These are phyloP conservation scores for Penicillium cataractarum DNA, from an alignment of 495 filamentous ascomycete genomes.

Conservation along the genomic window DNA sequence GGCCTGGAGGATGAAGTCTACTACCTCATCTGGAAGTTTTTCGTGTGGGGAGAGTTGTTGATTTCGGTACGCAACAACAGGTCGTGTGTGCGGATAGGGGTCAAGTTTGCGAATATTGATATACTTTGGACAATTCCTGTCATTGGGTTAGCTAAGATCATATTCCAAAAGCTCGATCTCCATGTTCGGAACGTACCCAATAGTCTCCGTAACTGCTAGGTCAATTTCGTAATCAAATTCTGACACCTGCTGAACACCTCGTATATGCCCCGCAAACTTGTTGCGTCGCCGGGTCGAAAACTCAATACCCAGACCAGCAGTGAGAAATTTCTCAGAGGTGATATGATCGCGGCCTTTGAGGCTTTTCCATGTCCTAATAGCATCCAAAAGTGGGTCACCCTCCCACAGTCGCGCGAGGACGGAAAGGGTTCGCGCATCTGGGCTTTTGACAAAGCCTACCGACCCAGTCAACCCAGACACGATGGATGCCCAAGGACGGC, in stretches of 20 bases:
- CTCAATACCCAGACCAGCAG: constrained; percentile 24
- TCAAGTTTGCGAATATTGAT: constrained; percentile 25
- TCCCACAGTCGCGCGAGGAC: constrained; percentile 17
- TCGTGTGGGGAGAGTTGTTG: constrained; percentile 2
- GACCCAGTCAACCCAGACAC: constrained; percentile 15
- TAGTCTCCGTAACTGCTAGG: constrained; percentile 13
- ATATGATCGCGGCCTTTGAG: neutral
- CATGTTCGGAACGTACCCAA: constrained; percentile 13
- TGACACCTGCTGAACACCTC: neutral
- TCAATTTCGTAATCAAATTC: constrained; percentile 12
- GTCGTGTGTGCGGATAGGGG: constrained; percentile 13
- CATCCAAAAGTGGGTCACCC: constrained; percentile 23
- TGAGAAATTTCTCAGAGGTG: constrained; percentile 10
- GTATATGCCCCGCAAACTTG: constrained; percentile 20
- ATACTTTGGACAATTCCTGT: constrained; percentile 28
- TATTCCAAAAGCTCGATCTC: neutral
- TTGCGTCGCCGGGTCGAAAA: constrained; percentile 23
- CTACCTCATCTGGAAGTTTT: constrained; percentile 20
- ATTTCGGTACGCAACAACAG: constrained; percentile 1
- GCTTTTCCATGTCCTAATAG: constrained; percentile 2
- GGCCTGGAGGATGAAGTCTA: constrained; percentile 18
- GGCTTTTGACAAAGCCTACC: constrained; percentile 22
- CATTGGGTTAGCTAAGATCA: neutral
- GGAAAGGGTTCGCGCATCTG: constrained; percentile 10
- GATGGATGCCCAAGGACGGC: constrained; percentile 24